Conservation (phyloP, 1,284 basidiomycete species). For the Kalmanozyma brasiliensis region DNA sequence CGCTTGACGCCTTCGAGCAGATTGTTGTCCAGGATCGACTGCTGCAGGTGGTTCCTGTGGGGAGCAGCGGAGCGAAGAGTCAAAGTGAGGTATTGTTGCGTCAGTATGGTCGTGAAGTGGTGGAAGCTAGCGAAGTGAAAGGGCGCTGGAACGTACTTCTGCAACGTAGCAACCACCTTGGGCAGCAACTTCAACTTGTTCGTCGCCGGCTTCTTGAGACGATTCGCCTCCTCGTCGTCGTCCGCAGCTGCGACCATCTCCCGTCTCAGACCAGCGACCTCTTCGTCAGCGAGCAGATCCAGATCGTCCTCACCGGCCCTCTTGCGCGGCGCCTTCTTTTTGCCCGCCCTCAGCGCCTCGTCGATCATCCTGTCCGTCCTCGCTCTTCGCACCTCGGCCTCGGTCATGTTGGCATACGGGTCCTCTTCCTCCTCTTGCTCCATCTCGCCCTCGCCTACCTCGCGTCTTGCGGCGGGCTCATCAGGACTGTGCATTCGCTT, state of each 20-base stretch:
- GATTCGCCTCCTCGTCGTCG: conserved; percentile 83
- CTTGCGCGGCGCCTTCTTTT: conserved; percentile 52
- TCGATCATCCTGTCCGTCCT: conserved; percentile 48
- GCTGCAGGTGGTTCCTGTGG: conserved; percentile 80
- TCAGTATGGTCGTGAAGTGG: not conserved
- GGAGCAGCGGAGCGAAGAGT: not conserved
- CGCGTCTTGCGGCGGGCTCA: conserved; percentile 4
- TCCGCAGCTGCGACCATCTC: conserved; percentile 88
- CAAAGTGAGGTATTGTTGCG: not conserved
- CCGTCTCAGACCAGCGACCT: conserved; percentile 84
- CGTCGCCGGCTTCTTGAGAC: conserved; percentile 83
- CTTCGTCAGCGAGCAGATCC: conserved; percentile 89
- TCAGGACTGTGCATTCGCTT: conserved; percentile 42
- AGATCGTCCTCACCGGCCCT: conserved; percentile 70
- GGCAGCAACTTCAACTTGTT: conserved; percentile 86
- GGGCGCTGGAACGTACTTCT: conserved; percentile 84
- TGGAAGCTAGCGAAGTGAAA: too few species aligned
- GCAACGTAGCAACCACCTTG: conserved; percentile 89
- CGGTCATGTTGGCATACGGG: conserved; percentile 41
- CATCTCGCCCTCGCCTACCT: conserved; percentile 5
- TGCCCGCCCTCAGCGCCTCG: conserved; percentile 39
- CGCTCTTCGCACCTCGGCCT: conserved; percentile 41
- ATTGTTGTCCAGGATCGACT: conserved; percentile 95
- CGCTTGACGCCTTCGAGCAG: conserved; percentile 86
- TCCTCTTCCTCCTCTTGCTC: conserved; percentile 37